phyloP scores from a whole-genome alignment of 441 rosid genomes.

The Lepidium campestre region DNA sequence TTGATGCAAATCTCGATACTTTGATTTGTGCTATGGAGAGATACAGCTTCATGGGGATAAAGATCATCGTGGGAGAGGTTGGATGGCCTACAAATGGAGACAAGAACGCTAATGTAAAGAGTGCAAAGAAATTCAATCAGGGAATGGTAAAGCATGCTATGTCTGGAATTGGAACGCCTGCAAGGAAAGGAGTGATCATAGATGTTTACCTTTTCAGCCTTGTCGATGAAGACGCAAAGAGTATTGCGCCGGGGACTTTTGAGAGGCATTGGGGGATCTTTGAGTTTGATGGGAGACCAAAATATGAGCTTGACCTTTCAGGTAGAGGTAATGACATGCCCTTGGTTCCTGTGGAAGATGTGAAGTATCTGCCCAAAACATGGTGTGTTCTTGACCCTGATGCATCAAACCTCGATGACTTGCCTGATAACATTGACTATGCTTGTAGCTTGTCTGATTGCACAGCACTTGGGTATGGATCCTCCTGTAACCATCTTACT shows the following conservation, averaged over 20 bases:
- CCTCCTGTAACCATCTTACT: constrained; percentile 32
- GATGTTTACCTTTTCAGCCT: constrained; percentile 35
- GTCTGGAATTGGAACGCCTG: constrained; percentile 34
- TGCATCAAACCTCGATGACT: constrained; percentile 20
- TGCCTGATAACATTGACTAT: constrained; percentile 30
- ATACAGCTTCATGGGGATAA: constrained; percentile 46
- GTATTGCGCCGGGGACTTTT: constrained; percentile 31
- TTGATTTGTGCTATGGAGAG: constrained; percentile 36
- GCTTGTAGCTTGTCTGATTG: constrained; percentile 36
- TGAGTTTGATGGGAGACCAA: constrained; percentile 34
- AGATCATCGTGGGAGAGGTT: constrained; percentile 47
- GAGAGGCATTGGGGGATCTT: constrained; percentile 38
- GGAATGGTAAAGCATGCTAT: constrained; percentile 31
- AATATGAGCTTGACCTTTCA: constrained; percentile 26
- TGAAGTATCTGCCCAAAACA: constrained; percentile 24
- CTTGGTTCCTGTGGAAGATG: constrained; percentile 26
- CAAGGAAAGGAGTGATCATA: constrained; percentile 25
- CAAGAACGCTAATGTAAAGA: constrained; percentile 24
- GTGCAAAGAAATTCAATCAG: constrained; percentile 27
- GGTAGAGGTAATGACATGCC: constrained; percentile 8
- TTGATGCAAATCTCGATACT: constrained; percentile 55
- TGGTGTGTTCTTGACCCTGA: constrained; percentile 29
- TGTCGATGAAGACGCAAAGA: constrained; percentile 29
- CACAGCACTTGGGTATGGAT: constrained; percentile 33
- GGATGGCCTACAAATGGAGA: constrained; percentile 67